These are phyloP conservation scores for Pleurotus eryngii DNA, from an alignment of 768 basidiomycete genomes.

Conservation along the genomic window DNA sequence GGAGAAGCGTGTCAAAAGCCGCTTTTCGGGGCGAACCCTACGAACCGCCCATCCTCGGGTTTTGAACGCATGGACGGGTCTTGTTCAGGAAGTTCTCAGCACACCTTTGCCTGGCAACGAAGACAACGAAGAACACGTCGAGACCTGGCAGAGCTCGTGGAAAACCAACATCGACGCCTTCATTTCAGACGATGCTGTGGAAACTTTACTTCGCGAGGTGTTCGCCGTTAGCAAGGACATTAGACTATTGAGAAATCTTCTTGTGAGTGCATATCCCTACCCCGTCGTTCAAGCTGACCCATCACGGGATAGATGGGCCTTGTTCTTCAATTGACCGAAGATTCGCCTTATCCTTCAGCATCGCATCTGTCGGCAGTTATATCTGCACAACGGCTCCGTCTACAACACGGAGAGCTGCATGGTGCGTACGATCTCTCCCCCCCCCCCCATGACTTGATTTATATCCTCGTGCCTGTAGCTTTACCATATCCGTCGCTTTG, in stretches of 20 bases:
- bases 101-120: constrained; percentile 20
- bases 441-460: background rate
- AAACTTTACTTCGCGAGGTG: constrained; percentile 49
- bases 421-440: constrained; percentile 34
- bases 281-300: background rate
- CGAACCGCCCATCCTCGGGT: constrained; percentile 63
- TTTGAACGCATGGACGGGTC: constrained; percentile 44
- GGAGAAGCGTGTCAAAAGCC: constrained; percentile 96
- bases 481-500: constrained; percentile 78
- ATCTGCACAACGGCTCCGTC: constrained; percentile 53
- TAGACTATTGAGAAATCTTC: constrained; percentile 50
- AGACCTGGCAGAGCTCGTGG: constrained; percentile 67
- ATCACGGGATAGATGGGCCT: constrained; percentile 34
- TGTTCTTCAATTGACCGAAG: constrained; percentile 43
- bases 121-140: constrained; percentile 17
- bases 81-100: constrained; percentile 46
- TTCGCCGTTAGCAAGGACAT: constrained; percentile 61
- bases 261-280: constrained; percentile 38
- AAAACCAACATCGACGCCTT: constrained; percentile 51
- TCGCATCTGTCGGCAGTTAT: constrained; percentile 40
- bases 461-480: constrained; percentile 33
- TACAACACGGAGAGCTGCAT: constrained; percentile 47
- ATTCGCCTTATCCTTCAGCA: constrained; percentile 51
- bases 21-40: constrained; percentile 91
- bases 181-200: constrained; percentile 44